Percentiles rank a stretch among this genome's conserved stretches.
Evolutionary conservation across 257 asterid genomes (phyloP).

Genomic region (Nicotiana paniculata): DNA sequence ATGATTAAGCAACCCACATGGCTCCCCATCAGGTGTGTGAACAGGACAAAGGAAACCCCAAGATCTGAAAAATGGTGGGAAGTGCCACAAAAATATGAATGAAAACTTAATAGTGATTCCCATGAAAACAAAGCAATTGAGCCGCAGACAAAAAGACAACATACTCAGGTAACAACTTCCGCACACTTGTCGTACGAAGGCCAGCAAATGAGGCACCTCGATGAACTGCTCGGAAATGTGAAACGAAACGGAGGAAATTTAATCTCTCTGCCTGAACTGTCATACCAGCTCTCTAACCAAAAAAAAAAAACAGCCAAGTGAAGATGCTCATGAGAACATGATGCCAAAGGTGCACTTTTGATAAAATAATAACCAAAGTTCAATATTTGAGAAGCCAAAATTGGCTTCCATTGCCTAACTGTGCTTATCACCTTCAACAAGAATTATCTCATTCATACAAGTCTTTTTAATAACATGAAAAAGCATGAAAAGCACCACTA

Average conservation of each 20-base stretch:
- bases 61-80: constrained; percentile 41
- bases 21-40: constrained; percentile 99
- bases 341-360: constrained; percentile 7
- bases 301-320: constrained; percentile 17
- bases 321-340: constrained; percentile 5
- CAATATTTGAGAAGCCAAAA: not conserved
- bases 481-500: not conserved
- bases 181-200: constrained; percentile 94
- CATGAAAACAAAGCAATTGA: not conserved
- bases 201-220: constrained; percentile 97
- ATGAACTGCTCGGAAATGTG: constrained; percentile 97
- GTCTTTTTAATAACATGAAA: not conserved
- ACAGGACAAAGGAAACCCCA: constrained; percentile 99
- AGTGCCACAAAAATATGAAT: constrained; percentile 3
- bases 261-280: constrained; percentile 88
- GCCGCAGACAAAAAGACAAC: constrained; percentile 25
- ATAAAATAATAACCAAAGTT: not conserved
- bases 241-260: constrained; percentile 79
- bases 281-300: constrained; percentile 80
- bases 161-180: constrained; percentile 97
- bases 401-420: not conserved
- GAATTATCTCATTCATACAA: not conserved
- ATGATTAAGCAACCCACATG: constrained; percentile 94
- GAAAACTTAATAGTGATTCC: not conserved
- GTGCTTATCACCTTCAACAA: not conserved